Evolutionary conservation across 1,284 basidiomycete genomes (phyloP).

Genomic region (Microbotryum saponariae): DNA sequence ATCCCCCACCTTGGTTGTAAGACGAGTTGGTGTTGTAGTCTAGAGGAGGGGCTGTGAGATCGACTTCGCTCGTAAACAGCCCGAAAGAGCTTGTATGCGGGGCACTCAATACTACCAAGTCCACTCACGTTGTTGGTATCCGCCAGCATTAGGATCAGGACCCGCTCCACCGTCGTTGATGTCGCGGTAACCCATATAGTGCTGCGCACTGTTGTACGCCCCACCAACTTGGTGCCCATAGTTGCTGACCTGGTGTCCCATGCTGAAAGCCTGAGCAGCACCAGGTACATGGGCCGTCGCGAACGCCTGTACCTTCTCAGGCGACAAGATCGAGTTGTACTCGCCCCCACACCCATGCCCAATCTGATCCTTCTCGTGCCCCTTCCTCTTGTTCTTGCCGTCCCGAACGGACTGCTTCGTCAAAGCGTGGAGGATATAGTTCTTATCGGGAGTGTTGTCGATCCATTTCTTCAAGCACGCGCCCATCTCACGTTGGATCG

Average conservation of each 20-base stretch:
- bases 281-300: constrained; percentile 28
- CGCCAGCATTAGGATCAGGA: too few species aligned
- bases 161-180: too few species aligned
- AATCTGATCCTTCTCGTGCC: constrained; percentile 30
- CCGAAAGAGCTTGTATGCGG: too few species aligned
- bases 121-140: too few species aligned
- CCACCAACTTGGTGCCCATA: constrained; percentile 18
- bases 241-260: constrained; percentile 12
- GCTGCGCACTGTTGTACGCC: constrained; percentile 2
- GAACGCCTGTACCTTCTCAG: constrained; percentile 23
- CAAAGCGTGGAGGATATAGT: constrained; percentile 35
- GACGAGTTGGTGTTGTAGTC: too few species aligned
- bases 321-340: constrained; percentile 28
- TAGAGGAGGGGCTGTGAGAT: too few species aligned
- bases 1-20: too few species aligned
- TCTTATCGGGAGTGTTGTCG: constrained; percentile 37
- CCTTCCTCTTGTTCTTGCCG: constrained; percentile 38
- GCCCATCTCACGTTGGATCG: constrained; percentile 72
- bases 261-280: constrained; percentile 4
- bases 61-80: too few species aligned
- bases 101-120: too few species aligned
- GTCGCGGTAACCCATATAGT: constrained; percentile 1
- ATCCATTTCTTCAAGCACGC: constrained; percentile 52
- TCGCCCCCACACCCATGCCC: constrained; percentile 27
- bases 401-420: constrained; percentile 36